phyloP scores from a whole-genome alignment of 2,329 filamentous ascomycete species.

The Ophiostoma fasciatum region DNA sequence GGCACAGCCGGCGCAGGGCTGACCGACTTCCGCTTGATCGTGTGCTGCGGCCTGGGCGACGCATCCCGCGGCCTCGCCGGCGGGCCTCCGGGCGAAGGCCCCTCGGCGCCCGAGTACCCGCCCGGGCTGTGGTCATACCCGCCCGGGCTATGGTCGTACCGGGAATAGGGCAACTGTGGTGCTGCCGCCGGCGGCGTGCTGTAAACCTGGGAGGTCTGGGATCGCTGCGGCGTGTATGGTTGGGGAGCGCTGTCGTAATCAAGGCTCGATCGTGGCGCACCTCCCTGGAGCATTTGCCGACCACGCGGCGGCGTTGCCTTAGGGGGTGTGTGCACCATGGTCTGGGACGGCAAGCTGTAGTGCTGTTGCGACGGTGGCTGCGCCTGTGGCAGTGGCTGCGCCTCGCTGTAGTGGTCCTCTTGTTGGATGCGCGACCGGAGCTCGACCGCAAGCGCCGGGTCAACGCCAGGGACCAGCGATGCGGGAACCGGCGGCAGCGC shows the following conservation, averaged over 20 bases:
- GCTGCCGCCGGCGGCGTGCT: constrained; percentile 6
- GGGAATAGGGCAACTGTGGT: neutral
- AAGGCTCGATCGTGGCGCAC: too few species aligned
- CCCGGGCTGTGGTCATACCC: constrained; percentile 26
- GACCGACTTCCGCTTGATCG: constrained; percentile 56
- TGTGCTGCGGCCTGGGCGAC: constrained; percentile 31
- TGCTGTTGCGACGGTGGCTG: constrained; percentile 20
- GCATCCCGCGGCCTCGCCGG: constrained; percentile 24
- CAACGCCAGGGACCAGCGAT: constrained; percentile 46
- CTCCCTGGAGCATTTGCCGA: constrained; percentile 22
- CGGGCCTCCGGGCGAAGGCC: too few species aligned
- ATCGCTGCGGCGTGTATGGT: constrained; percentile 16
- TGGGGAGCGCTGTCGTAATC: constrained; percentile 17
- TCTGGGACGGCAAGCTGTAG: constrained; percentile 22
- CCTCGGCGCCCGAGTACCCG: constrained; percentile 25
- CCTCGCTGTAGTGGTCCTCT: constrained; percentile 31
- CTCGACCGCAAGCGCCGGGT: constrained; percentile 39
- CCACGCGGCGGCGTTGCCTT: constrained; percentile 27
- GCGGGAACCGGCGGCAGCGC: constrained; percentile 34
- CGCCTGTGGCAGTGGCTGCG: neutral
- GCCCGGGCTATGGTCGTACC: constrained; percentile 25
- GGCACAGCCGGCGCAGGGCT: constrained; percentile 48
- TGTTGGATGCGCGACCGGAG: constrained; percentile 43
- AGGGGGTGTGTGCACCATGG: constrained; percentile 9
- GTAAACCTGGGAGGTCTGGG: constrained; percentile 22